Base-by-base conservation (phyloP, 1,284 basidiomycete species). In the Porodaedalea pini region DNA sequence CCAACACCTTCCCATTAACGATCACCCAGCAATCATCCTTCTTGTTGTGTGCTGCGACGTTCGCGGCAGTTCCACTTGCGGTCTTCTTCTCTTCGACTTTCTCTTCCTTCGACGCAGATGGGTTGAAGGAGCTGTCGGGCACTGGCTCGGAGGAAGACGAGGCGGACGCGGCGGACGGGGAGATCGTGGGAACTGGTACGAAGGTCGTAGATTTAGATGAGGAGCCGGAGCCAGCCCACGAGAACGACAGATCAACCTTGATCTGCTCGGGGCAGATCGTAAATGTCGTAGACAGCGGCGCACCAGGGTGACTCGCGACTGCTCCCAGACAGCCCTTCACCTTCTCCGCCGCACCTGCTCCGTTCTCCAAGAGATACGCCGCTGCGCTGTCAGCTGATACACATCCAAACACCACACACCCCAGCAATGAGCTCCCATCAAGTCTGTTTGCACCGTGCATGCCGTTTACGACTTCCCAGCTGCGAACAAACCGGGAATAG, bases 361-460 rank as follows among this genome's bases (percentile, higher is more conserved):
- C 72, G 41, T 74, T 73, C 65, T 82, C 82, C 21, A 85, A 71
- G 36, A 82, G 73, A 65, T 83, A 85, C 31, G 83, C 79, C 1
- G 83, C 77, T 5, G 86, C 86, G 8, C 91, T 85, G 72, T 96
- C 95, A 61, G 93, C 95, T 34, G 92, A 90, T 3, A 98, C 94
- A 65, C 96, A 91, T 40, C 96, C 96, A 66, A 96, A 99, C 60
- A 97, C 94, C 62, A 97, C 94, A 69, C 94, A 96, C 51, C 94
- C 94, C 50, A 86, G 75, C 17, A 94, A 75, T n/a, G 92, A 95
- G 53, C 87, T 90, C 56, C 94, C 94, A 66, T 94, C 94, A 37
- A 97, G 83, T 71, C 94, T 88, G 78, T 96, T 98, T 61, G 96
- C 96, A 68, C 95, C 96, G 73, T 98, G 96, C 13, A 98, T 96